Percentiles rank a stretch among this genome's conserved stretches.
phyloP scores from a whole-genome alignment of 1,284 basidiomycete species.

The Taiwanofungus camphoratus region DNA sequence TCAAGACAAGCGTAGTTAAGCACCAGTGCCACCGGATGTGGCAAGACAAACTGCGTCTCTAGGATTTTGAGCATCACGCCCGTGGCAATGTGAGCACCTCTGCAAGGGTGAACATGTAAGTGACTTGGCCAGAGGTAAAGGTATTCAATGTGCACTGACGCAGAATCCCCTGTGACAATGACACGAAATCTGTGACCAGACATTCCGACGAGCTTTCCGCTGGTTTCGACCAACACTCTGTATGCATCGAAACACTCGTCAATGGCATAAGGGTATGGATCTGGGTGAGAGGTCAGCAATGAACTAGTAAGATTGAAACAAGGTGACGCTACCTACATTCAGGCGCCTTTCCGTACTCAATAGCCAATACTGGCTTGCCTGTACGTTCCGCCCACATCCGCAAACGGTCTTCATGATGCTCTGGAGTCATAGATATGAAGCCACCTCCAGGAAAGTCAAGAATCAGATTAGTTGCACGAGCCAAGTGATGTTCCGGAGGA shows the following conservation, averaged over 20 bases:
- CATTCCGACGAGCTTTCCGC: conserved; percentile 81
- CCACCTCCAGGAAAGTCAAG: conserved; percentile 95
- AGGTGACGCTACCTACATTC: no score
- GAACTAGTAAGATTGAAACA: no score
- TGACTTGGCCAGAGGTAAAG: conserved; percentile 3
- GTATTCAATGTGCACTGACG: conserved; percentile 49
- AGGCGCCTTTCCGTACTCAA: conserved; percentile 96
- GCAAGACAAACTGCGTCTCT: conserved; percentile 54
- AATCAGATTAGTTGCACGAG: conserved; percentile 71
- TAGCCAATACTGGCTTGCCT: conserved; percentile 75
- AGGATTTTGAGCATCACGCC: conserved; percentile 82
- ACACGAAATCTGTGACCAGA: conserved; percentile 70
- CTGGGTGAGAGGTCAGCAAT: conserved; percentile 34
- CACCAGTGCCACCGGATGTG: conserved; percentile 74
- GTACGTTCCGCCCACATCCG: conserved; percentile 81
- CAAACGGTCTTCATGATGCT: conserved; percentile 94
- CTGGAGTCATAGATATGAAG: conserved; percentile 92
- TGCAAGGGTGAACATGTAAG: conserved; percentile 26
- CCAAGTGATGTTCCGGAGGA: conserved; percentile 63
- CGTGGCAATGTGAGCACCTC: conserved; percentile 81
- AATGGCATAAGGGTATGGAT: conserved; percentile 92
- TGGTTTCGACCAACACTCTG: conserved; percentile 74
- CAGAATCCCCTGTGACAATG: conserved; percentile 86
- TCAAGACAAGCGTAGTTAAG: conserved; percentile 83
- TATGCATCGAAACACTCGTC: conserved; percentile 94